These are phyloP conservation scores for Verticillium longisporum DNA, from an alignment of 2,329 filamentous ascomycete genomes.

Conservation along the genomic window DNA sequence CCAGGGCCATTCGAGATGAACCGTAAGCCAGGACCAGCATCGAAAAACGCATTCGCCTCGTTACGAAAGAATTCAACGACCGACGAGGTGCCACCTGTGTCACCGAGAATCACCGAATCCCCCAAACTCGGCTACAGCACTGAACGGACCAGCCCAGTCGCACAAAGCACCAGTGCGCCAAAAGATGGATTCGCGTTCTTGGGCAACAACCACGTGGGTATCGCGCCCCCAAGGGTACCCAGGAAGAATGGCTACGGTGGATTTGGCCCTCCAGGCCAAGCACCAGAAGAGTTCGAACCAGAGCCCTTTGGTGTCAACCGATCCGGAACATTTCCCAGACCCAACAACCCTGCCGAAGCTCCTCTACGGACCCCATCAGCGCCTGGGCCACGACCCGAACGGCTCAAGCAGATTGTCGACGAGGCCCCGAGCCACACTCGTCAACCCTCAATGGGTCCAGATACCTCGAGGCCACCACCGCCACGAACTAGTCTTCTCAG, in stretches of 20 bases:
- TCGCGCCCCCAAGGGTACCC: constrained; percentile 30
- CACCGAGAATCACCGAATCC: neutral
- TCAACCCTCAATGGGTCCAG: constrained; percentile 38
- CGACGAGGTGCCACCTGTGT: neutral
- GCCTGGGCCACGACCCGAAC: constrained; percentile 34
- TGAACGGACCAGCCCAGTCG: neutral
- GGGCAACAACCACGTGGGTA: constrained; percentile 11
- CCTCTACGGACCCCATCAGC: constrained; percentile 40
- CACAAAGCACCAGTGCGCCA: neutral
- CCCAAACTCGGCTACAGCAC: neutral
- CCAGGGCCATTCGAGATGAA: constrained; percentile 58
- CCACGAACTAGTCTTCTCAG: constrained; percentile 43
- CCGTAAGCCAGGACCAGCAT: constrained; percentile 16
- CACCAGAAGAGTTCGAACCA: constrained; percentile 28
- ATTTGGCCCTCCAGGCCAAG: constrained; percentile 41
- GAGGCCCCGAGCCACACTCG: constrained; percentile 15
- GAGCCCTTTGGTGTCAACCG: constrained; percentile 32
- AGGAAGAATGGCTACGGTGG: constrained; percentile 51
- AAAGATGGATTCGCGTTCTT: constrained; percentile 2
- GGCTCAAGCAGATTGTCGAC: constrained; percentile 19
- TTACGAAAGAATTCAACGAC: constrained; percentile 3
- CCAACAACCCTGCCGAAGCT: constrained; percentile 26
- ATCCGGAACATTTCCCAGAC: constrained; percentile 46
- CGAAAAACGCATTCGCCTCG: constrained; percentile 1
- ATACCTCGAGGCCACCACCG: constrained; percentile 45